phyloP scores from a whole-genome alignment of 371 early-diverging fungal species.

The Smittium culicis region DNA sequence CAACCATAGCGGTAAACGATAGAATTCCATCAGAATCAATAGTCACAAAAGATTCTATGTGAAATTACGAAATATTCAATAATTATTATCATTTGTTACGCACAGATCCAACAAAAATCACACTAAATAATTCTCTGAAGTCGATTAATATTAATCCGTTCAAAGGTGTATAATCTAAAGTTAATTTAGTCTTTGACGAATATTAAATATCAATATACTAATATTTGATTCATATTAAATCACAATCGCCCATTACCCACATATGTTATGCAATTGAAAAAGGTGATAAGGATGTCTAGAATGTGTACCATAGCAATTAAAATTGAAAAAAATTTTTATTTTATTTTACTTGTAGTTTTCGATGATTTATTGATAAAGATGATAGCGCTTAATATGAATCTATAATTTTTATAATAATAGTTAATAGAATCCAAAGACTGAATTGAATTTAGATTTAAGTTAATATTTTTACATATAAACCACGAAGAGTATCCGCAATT shows the following conservation, averaged over 20 bases:
- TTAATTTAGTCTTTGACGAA: background rate
- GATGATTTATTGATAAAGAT: background rate
- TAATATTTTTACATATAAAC: too few species aligned
- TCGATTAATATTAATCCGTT: background rate
- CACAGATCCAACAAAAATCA: background rate
- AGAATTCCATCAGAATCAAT: background rate
- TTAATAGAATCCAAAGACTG: background rate
- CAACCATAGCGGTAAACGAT: background rate
- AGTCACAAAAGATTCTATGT: background rate
- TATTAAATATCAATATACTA: background rate
- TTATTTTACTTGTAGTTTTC: background rate
- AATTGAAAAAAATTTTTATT: background rate
- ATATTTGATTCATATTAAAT: background rate
- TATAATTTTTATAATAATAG: background rate
- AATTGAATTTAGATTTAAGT: background rate
- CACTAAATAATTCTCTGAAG: background rate
- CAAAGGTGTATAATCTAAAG: background rate
- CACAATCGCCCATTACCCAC: background rate
- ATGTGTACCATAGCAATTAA: background rate
- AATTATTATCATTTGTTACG: background rate
- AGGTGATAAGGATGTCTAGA: background rate
- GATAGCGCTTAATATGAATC: background rate
- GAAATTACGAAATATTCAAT: background rate
- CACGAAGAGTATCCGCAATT: background rate
- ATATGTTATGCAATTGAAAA: background rate